Conservation (phyloP, 768 basidiomycete genomes). For the Solioccasus polychromus region DNA sequence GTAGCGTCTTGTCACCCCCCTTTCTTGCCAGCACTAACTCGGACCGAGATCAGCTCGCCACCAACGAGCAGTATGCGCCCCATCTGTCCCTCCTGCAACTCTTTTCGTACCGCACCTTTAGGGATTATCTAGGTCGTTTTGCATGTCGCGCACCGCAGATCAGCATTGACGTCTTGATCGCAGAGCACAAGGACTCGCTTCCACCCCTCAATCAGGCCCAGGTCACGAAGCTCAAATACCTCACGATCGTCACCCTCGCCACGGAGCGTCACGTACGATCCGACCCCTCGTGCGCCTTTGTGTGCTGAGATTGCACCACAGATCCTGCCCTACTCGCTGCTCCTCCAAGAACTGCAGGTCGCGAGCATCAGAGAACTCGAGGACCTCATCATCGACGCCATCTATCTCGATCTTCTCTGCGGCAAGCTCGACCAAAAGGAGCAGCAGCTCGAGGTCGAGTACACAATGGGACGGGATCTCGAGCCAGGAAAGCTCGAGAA, state of each 20-base stretch:
- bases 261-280: constrained; percentile 61
- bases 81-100: constrained; percentile 70
- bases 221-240: constrained; percentile 85
- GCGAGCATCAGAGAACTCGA: constrained; percentile 85
- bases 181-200: constrained; percentile 64
- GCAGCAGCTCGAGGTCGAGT: constrained; percentile 86
- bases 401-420: constrained; percentile 85
- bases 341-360: constrained; percentile 71
- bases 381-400: constrained; percentile 95
- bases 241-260: constrained; percentile 86
- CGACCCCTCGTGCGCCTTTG: neutral
- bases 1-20: constrained; percentile 39
- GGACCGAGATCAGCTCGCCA: constrained; percentile 52
- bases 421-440: constrained; percentile 94
- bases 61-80: constrained; percentile 59
- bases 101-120: constrained; percentile 88
- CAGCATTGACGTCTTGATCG: constrained; percentile 5
- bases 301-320: constrained; percentile 23
- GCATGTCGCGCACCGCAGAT: neutral
- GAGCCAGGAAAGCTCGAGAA: constrained; percentile 65
- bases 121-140: constrained; percentile 71
- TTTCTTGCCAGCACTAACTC: constrained; percentile 1
- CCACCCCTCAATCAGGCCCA: constrained; percentile 74
- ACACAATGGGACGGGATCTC: constrained; percentile 91
- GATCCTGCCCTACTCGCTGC: constrained; percentile 80